These are phyloP conservation scores for Penicillium bialowiezense DNA, from an alignment of 495 filamentous ascomycete genomes.

Conservation along the genomic window DNA sequence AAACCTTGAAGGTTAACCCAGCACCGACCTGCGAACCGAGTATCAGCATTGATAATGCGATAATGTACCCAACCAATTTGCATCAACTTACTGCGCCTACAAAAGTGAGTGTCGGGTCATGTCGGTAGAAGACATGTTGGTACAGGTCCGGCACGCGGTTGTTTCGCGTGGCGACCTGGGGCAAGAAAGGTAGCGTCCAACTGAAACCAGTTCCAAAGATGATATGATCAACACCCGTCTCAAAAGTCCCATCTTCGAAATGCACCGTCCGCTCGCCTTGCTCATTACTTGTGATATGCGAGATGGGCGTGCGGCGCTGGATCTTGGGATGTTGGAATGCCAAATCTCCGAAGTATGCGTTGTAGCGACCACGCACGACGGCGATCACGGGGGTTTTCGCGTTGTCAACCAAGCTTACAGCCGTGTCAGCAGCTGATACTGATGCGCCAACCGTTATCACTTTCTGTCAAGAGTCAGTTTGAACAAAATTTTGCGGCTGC, in stretches of 20 bases:
- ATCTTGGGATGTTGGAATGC: constrained; percentile 52
- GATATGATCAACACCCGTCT: constrained; percentile 51
- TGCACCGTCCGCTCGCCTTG: constrained; percentile 35
- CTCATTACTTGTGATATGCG: constrained; percentile 36
- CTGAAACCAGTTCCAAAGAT: constrained; percentile 58
- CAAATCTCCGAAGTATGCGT: constrained; percentile 49
- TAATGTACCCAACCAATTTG: no score
- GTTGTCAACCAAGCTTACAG: constrained; percentile 31
- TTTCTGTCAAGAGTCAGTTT: constrained; percentile 27
- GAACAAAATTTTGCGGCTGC: no score
- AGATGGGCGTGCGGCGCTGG: constrained; percentile 41
- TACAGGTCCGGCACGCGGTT: constrained; percentile 55
- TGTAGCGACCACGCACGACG: constrained; percentile 41
- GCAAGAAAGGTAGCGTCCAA: constrained; percentile 55
- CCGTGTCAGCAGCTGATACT: constrained; percentile 44
- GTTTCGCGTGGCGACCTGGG: constrained; percentile 44
- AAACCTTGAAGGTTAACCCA: constrained; percentile 57
- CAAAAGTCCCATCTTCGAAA: constrained; percentile 48
- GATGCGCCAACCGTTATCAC: constrained; percentile 42
- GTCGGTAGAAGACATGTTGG: constrained; percentile 52
- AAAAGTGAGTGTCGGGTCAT: constrained; percentile 36
- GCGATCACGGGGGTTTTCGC: constrained; percentile 35
- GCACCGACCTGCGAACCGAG: constrained; percentile 45
- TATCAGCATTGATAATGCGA: constrained; percentile 31
- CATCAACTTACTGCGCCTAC: constrained; percentile 41